Percentiles rank a stretch among this genome's conserved stretches.
These are phyloP conservation scores for Auriscalpium orientale DNA, from an alignment of 768 basidiomycete species.

Conservation along the genomic window DNA sequence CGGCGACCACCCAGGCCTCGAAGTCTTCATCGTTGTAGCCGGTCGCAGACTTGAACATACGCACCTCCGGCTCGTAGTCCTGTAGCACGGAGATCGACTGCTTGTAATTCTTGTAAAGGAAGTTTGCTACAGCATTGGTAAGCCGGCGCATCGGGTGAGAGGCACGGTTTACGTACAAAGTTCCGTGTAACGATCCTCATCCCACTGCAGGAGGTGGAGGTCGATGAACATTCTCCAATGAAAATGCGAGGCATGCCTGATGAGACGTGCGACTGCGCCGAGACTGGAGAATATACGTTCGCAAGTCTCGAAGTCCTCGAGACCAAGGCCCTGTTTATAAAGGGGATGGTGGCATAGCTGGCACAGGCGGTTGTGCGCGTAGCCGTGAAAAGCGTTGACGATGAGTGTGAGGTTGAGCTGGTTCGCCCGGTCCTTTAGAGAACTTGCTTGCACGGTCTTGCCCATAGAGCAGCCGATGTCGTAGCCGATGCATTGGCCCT, in stretches of 20 bases:
- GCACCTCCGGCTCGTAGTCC: background rate
- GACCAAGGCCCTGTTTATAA: background rate
- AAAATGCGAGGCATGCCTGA: background rate
- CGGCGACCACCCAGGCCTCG: background rate
- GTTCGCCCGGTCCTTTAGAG: background rate
- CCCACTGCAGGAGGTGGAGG: background rate
- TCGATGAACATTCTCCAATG: background rate
- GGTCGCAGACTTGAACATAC: background rate
- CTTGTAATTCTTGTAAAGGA: background rate
- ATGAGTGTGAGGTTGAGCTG: background rate
- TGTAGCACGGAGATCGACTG: background rate
- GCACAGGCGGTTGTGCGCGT: background rate
- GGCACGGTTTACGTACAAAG: background rate
- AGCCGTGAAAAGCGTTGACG: conserved; percentile 1
- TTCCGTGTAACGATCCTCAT: background rate
- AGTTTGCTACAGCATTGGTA: background rate
- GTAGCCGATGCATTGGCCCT: background rate
- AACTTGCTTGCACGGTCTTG: background rate
- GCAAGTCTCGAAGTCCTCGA: background rate
- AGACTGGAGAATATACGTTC: background rate
- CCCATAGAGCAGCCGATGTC: background rate
- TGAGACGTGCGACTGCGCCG: background rate
- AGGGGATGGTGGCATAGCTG: background rate
- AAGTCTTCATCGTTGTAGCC: background rate
- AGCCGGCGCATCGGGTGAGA: no score